A percentile compares a stretch with the other conserved stretches of the same genome.
Evolutionary conservation across 2,329 filamentous ascomycete genomes (phyloP).

Genomic region (Colletotrichum cereale): DNA sequence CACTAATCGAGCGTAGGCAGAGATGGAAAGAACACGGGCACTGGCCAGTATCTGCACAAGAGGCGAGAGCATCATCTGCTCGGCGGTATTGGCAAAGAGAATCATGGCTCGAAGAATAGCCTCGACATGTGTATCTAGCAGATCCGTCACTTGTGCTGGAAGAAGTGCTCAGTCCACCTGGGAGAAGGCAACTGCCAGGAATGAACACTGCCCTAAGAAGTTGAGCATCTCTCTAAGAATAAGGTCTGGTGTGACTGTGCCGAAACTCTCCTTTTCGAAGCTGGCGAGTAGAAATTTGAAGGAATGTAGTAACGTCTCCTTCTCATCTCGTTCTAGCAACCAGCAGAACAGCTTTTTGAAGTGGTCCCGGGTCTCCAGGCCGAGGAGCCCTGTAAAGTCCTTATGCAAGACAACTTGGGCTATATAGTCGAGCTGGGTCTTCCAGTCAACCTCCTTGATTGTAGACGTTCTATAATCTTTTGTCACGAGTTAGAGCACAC

Average conservation of each 20-base stretch:
- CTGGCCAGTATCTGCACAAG: not conserved
- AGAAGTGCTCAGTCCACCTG: not conserved
- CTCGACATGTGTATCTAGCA: too few species aligned
- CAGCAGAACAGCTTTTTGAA: not conserved
- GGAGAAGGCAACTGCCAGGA: not conserved
- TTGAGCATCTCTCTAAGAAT: constrained; percentile 3
- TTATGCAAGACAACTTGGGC: too few species aligned
- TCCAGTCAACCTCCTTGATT: too few species aligned
- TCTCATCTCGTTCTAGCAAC: not conserved
- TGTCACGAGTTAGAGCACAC: too few species aligned
- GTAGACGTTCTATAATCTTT: too few species aligned
- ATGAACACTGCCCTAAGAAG: not conserved
- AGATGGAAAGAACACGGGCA: not conserved
- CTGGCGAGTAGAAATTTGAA: not conserved
- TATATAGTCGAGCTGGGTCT: too few species aligned
- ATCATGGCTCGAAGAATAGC: too few species aligned
- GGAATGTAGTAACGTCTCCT: not conserved
- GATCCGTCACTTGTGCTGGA: not conserved
- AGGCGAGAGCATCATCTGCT: too few species aligned
- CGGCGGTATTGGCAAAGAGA: too few species aligned
- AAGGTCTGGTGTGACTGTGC: not conserved
- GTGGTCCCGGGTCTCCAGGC: too few species aligned
- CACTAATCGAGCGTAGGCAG: not conserved
- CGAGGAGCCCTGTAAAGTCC: too few species aligned
- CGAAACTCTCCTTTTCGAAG: not conserved